These are phyloP conservation scores for Capsella rubella DNA, from an alignment of 441 rosid genomes.

Conservation along the genomic window DNA sequence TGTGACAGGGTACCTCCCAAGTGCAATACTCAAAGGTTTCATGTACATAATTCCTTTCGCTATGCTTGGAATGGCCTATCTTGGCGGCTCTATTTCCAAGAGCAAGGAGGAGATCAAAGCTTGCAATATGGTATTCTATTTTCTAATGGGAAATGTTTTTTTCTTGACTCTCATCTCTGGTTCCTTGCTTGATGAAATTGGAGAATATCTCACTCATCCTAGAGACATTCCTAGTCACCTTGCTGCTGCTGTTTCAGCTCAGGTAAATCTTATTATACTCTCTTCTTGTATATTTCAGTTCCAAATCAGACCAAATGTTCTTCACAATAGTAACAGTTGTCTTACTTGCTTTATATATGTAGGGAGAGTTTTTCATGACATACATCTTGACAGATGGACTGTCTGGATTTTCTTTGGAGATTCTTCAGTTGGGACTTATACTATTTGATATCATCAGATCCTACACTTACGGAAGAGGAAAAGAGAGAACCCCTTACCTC, in stretches of 20 bases:
- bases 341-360: slow-evolving; percentile 28
- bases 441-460: slow-evolving; percentile 62
- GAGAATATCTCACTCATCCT: slow-evolving; percentile 76
- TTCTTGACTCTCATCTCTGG: slow-evolving; percentile 90
- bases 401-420: slow-evolving; percentile 85
- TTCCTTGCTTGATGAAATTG: slow-evolving; percentile 86
- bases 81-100: slow-evolving; percentile 73
- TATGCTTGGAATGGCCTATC: slow-evolving; percentile 74
- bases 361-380: slow-evolving; percentile 92
- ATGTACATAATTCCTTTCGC: slow-evolving; percentile 77
- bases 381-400: slow-evolving; percentile 86
- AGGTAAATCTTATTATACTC: slow-evolving; percentile 53
- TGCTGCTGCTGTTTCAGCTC: slow-evolving; percentile 84
- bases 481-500: slow-evolving; percentile 71
- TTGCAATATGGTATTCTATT: slow-evolving; percentile 94
- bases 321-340: background rate
- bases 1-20: slow-evolving; percentile 91
- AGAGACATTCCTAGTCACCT: slow-evolving; percentile 81
- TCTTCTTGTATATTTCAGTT: slow-evolving; percentile 11
- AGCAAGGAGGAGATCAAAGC: slow-evolving; percentile 91
- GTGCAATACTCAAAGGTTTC: slow-evolving; percentile 86
- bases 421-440: slow-evolving; percentile 77
- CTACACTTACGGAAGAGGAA: slow-evolving; percentile 53
- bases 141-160: slow-evolving; percentile 90
- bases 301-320: background rate